Conservation (phyloP, 2,329 filamentous ascomycete species). For the Stromatinia cepivora region DNA sequence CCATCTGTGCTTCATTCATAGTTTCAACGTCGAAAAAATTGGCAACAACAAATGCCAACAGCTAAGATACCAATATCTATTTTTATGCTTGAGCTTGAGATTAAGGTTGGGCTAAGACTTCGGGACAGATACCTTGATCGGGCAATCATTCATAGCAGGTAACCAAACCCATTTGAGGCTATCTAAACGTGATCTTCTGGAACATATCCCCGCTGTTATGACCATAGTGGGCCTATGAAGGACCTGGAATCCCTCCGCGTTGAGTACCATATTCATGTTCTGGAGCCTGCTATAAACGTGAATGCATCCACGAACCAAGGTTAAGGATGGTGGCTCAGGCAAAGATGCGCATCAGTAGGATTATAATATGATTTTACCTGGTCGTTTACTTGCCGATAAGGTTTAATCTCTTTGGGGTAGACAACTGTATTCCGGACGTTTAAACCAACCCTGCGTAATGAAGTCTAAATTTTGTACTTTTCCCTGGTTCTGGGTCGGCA, state of each 20-base stretch:
- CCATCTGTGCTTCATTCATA: background rate
- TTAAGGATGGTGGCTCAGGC: background rate
- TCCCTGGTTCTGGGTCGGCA: background rate
- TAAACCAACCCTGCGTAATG: background rate
- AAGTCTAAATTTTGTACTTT: background rate
- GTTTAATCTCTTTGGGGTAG: background rate
- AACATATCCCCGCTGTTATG: background rate
- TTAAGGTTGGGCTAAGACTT: background rate
- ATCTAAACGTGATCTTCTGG: background rate
- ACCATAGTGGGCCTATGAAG: background rate
- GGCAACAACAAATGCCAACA: background rate
- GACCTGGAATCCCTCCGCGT: background rate
- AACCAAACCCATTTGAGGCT: background rate
- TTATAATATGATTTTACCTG: background rate
- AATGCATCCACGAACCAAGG: background rate
- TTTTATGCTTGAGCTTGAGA: background rate
- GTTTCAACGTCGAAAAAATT: too few relatives aligned
- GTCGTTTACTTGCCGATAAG: background rate
- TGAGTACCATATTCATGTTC: background rate
- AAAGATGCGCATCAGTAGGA: conserved; percentile 3
- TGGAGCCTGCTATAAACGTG: background rate
- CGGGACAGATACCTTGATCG: background rate
- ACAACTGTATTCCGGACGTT: background rate
- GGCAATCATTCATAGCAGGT: background rate
- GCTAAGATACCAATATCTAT: background rate